Evolutionary conservation across 352 stramenopile genomes (phyloP), one percentile per base, ranked within the genome.

Genomic region (Pythium brachiatum): DNA sequence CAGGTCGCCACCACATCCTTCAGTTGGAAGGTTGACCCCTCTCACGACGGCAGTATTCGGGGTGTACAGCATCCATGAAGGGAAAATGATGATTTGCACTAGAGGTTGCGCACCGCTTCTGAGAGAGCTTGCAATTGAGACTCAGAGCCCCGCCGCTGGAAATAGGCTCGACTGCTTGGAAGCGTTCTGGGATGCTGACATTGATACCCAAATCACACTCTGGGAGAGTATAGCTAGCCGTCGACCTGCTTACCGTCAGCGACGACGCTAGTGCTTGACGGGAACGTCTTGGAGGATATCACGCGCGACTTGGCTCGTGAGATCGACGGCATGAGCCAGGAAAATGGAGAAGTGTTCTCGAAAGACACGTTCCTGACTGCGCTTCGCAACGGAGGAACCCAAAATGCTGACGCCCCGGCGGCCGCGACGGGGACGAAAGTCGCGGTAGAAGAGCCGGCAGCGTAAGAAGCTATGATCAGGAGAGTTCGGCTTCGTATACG

Each of bases 331-430:
- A 88, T 85, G 81, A 88, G 72, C 38, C 75, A 83, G 65, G 78
- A 85, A 16, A 68, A 64, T 29, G 52, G 66, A 3, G 81, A 91
- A 31, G 71, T 90, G 31, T 90, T 93, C 60, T 85, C 79, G n/a
- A 90, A 88, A 57, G 78, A 93, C 59, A 91, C 83, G 2, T 93
- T 93, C 60, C 62, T 93, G 27, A 91, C 83, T 2, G 82, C 83
- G 16, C 62, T 93, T 12, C 86, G 85, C 36, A 75, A 79, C 60
- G 74, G 74, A 50, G 65, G 64, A 13, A 62, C 31, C 18, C 21
- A 61, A 31, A 70, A 59, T 39, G 69, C 46, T 23, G 64, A 64
- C 6, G 27, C 23, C 8, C 23, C 20, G 1, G 15, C 53, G 27
- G 44, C 29, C 20, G 36, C 12, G 2, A 39, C n/a, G n/a, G 23